Conservation (phyloP, 352 stramenopile species). For the Sclerospora graminicola region DNA sequence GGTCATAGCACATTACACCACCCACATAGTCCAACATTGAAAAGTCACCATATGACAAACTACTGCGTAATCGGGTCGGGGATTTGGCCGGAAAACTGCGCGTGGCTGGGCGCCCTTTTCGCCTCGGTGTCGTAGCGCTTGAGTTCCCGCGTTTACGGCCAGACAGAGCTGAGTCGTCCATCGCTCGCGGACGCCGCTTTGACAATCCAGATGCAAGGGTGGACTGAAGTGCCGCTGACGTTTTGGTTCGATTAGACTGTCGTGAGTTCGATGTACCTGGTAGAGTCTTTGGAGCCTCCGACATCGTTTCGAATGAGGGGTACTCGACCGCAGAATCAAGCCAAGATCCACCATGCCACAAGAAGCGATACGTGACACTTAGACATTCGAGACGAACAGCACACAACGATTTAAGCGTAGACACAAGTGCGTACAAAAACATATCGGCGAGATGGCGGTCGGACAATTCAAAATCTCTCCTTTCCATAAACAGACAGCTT, state of each 20-base stretch:
- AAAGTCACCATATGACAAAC: conserved; percentile 20
- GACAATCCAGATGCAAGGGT: conserved; percentile 10
- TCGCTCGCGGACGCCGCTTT: conserved; percentile 15
- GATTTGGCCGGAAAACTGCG: conserved; percentile 26
- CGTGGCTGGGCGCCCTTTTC: conserved; percentile 15
- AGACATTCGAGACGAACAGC: conserved; percentile 44
- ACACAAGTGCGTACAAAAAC: conserved; percentile 52
- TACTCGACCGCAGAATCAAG: conserved; percentile 48
- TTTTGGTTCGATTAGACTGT: conserved; percentile 16
- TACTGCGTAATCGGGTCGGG: conserved; percentile 14
- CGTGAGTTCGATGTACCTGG: conserved; percentile 20
- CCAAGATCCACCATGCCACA: conserved; percentile 50
- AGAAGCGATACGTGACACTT: conserved; percentile 35
- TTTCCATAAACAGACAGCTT: conserved; percentile 28
- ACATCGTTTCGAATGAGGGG: conserved; percentile 11
- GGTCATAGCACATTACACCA: conserved; percentile 22
- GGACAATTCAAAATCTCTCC: conserved; percentile 34
- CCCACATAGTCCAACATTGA: conserved; percentile 13
- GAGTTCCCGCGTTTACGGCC: conserved; percentile 17
- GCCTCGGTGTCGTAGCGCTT: conserved; percentile 13
- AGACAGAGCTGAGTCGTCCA: conserved; percentile 34
- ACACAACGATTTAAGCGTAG: conserved; percentile 41
- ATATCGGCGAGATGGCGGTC: conserved; percentile 32
- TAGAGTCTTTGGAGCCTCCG: conserved; percentile 1
- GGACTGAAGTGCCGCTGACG: conserved; percentile 8